Base-by-base conservation (phyloP, 2,329 filamentous ascomycete species). In the Coleophoma cylindrospora region DNA sequence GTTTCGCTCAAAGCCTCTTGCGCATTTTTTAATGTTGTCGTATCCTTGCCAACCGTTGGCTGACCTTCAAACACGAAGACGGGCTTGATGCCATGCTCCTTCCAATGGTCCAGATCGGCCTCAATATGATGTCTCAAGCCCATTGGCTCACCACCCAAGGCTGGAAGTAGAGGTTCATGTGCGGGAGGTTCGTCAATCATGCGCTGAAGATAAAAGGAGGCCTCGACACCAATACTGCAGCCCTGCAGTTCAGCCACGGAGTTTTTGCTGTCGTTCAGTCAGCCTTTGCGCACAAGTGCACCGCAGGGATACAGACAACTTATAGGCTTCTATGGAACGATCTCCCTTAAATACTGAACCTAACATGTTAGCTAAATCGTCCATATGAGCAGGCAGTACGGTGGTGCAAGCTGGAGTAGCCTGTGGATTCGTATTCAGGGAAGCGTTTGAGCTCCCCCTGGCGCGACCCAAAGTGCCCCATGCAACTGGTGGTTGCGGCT, bases 1-100 rank as follows among this genome's bases (percentile, higher is more conserved):
- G 89, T 90, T 57, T 85, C 84, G 54, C 79, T 70, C 55, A 86
- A 84, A 57, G 89, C 87, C 32, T 76, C 75, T 45, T 79, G 79
- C 22, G 81, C 81, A 43, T 81, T 80, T 57, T 83, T 78, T 49
- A 86, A 76, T 21, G 83, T 74, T 52, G 84, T 76, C 43, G 88
- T 83, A 61, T 91, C 85, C 62, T 88, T 86, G 50, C 87, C 87
- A 37, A 84, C 83, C 53, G 91, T 79, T 37, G 90, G 83, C 61
- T 96, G 81, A 34, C 94, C 94, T 66, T 92, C 89, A 69, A 99
- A 99, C 47, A 99, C 78, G 67, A 99, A 97, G 55, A 95, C 74
- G 2, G 89, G 89, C n/a, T 75, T 81, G 47, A 95, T 85, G 17
- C 81, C 80, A 61, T 84, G 73, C 43, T 79, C 77, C 53, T 82